Evolutionary conservation across 805 yeast genomes (phyloP).

Genomic region (Teunomyces cretensis): DNA sequence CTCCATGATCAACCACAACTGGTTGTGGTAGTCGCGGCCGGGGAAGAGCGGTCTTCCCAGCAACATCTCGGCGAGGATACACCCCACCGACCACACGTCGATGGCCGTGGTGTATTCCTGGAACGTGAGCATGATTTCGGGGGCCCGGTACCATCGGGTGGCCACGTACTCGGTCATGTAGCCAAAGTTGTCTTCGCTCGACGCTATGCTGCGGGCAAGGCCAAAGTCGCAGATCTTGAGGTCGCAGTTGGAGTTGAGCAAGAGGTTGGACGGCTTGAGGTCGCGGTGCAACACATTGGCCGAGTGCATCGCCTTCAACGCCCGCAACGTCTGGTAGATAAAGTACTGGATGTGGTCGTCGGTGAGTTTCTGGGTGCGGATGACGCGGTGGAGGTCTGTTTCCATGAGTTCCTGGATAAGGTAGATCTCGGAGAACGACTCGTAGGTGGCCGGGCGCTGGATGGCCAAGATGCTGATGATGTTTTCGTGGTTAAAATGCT

Average conservation of each 20-base stretch:
- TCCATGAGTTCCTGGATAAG: slow-evolving; percentile 87
- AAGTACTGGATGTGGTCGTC: slow-evolving; percentile 96
- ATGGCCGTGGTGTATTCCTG: slow-evolving; percentile 93
- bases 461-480: slow-evolving; percentile 87
- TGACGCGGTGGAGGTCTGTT: slow-evolving; percentile 80
- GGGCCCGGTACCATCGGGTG: slow-evolving; percentile 97
- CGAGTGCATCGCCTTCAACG: slow-evolving; percentile 84
- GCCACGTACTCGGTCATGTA: slow-evolving; percentile 97
- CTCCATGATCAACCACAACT: slow-evolving; percentile 79
- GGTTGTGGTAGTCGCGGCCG: slow-evolving; percentile 92
- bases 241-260: slow-evolving; percentile 90
- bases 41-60: slow-evolving; percentile 88
- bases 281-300: slow-evolving; percentile 96
- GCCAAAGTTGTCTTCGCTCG: slow-evolving; percentile 65
- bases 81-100: slow-evolving; percentile 96
- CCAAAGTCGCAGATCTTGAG: slow-evolving; percentile 94
- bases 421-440: slow-evolving; percentile 81
- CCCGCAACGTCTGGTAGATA: slow-evolving; percentile 86
- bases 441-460: slow-evolving; percentile 77
- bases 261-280: slow-evolving; percentile 82
- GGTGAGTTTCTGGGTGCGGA: slow-evolving; percentile 73
- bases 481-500: slow-evolving; percentile 92
- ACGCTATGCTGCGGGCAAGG: slow-evolving; percentile 68
- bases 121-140: slow-evolving; percentile 94
- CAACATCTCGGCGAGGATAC: slow-evolving; percentile 89